Evolutionary conservation across 495 filamentous ascomycete genomes (phyloP).

Genomic region (Annulohypoxylon maeteangense): DNA sequence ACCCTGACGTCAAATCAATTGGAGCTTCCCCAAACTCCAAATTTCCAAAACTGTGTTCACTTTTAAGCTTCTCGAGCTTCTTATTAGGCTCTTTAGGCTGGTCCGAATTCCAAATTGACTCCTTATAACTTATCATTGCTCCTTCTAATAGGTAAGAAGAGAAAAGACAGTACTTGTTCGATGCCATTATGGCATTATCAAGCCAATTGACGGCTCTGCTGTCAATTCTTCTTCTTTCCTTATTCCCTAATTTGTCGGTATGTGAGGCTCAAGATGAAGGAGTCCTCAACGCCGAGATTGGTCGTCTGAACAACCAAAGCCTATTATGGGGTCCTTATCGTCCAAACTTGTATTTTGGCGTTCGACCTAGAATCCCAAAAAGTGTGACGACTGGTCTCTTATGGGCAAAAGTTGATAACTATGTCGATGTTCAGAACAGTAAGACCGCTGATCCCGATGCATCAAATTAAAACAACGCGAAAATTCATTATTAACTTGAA

Average conservation of each 20-base stretch:
- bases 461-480: neutral
- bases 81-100: slow-evolving; percentile 9
- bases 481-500: slow-evolving; percentile 30
- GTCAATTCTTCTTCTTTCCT: slow-evolving; percentile 36
- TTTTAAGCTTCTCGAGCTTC: slow-evolving; percentile 29
- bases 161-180: slow-evolving; percentile 14
- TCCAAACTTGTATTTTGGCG: slow-evolving; percentile 95
- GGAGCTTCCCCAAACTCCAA: slow-evolving; percentile 42
- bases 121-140: neutral
- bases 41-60: slow-evolving; percentile 48
- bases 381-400: slow-evolving; percentile 85
- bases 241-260: slow-evolving; percentile 10
- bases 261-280: slow-evolving; percentile 45
- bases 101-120: slow-evolving; percentile 7
- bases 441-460: slow-evolving; percentile 51
- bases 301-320: slow-evolving; percentile 77
- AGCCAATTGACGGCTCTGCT: slow-evolving; percentile 49
- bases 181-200: slow-evolving; percentile 43
- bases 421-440: slow-evolving; percentile 81
- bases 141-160: slow-evolving; percentile 1
- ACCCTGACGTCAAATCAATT: slow-evolving; percentile 43
- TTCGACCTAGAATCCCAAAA: slow-evolving; percentile 86
- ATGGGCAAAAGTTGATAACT: slow-evolving; percentile 91
- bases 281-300: slow-evolving; percentile 62
- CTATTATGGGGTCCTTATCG: slow-evolving; percentile 97